Evolutionary conservation across 148 eudicot genomes (phyloP).

Genomic region (Fagopyrum esculentum): DNA sequence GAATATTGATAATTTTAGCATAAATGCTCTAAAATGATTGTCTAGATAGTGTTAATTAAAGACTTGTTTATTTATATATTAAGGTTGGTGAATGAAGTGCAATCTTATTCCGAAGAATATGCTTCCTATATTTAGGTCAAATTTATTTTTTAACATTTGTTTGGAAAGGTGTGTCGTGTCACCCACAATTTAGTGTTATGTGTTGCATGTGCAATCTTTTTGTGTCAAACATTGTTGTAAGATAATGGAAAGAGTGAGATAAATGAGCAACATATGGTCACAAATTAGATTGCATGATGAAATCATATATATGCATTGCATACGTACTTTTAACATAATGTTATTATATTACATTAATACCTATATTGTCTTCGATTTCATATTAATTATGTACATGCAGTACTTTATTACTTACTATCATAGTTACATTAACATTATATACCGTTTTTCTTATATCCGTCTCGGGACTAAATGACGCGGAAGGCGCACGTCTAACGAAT

Average conservation of each 20-base stretch:
- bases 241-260: background rate
- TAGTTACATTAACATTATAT: no score
- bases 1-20: no score
- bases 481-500: no score
- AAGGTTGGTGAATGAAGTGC: background rate
- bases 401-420: no score
- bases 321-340: background rate
- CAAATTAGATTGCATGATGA: background rate
- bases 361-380: background rate
- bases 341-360: background rate
- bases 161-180: conserved; percentile 3
- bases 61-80: background rate
- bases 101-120: background rate
- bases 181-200: background rate
- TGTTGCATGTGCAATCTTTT: background rate
- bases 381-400: background rate
- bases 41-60: background rate
- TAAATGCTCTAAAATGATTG: no score
- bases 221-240: background rate
- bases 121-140: conserved; percentile 6
- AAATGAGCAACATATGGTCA: background rate
- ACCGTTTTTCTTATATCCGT: no score
- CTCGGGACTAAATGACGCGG: no score
- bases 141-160: background rate
- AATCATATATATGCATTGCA: background rate